Conservation (phyloP, 2,329 filamentous ascomycete genomes). For the Claviceps digitariae region DNA sequence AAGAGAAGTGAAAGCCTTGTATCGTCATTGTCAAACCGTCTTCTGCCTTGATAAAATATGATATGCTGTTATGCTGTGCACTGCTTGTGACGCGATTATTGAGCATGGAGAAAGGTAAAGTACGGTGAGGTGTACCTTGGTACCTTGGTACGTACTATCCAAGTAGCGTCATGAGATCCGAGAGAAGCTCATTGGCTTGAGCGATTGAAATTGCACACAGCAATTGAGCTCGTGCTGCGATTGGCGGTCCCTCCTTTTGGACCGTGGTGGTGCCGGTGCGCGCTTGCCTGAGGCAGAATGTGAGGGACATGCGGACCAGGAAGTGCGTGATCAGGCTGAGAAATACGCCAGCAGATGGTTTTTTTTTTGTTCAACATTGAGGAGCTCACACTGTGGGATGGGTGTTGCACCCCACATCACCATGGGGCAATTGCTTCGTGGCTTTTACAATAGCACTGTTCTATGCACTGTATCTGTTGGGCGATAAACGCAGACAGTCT, state of each 20-base stretch:
- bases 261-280: slow-evolving; percentile 3
- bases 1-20: too few relatives aligned
- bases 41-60: too few relatives aligned
- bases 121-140: too few relatives aligned
- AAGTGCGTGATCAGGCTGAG: slow-evolving; percentile 16
- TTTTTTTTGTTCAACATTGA: too few relatives aligned
- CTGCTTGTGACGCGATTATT: too few relatives aligned
- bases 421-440: background rate
- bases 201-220: slow-evolving; percentile 1
- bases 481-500: too few relatives aligned
- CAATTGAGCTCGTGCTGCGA: slow-evolving; percentile 2
- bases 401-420: too few relatives aligned
- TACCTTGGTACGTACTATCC: too few relatives aligned
- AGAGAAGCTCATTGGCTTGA: slow-evolving; percentile 1
- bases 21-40: too few relatives aligned
- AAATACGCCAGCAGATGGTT: slow-evolving; percentile 14
- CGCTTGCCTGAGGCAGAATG: slow-evolving; percentile 19
- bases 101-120: too few relatives aligned
- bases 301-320: slow-evolving; percentile 7
- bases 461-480: background rate
- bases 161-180: slow-evolving; percentile 2
- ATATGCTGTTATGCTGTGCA: too few relatives aligned
- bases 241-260: slow-evolving; percentile 1
- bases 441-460: background rate
- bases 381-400: background rate